These are phyloP conservation scores for Hymenoscyphus salicellus DNA, from an alignment of 2,329 filamentous ascomycete species.

Conservation along the genomic window DNA sequence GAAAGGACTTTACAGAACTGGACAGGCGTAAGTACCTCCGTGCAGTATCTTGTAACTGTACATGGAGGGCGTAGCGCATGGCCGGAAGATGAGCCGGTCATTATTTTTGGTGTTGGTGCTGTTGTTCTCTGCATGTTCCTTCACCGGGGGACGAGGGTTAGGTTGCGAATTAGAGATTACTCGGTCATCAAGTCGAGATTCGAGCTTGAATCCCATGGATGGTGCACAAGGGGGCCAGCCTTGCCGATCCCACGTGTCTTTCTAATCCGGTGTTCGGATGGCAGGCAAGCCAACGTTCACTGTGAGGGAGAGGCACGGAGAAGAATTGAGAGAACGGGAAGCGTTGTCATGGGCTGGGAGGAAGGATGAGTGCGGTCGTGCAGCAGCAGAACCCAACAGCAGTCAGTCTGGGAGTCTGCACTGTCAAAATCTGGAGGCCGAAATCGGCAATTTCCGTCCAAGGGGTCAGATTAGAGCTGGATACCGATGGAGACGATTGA, in stretches of 20 bases:
- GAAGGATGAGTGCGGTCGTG: not conserved
- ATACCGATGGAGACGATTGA: not conserved
- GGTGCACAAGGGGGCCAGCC: conserved; percentile 1
- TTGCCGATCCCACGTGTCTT: conserved; percentile 2
- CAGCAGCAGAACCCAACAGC: not conserved
- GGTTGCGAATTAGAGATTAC: not conserved
- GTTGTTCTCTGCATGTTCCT: conserved; percentile 7
- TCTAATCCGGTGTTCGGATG: not conserved
- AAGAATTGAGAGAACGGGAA: too few species aligned
- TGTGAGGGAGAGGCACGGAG: not conserved
- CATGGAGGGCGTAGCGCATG: conserved; percentile 1
- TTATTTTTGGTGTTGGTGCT: not conserved
- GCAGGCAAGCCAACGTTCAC: not conserved
- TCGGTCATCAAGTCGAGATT: conserved; percentile 3
- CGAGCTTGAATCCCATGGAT: not conserved
- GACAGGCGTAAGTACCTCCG: not conserved
- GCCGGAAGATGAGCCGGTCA: conserved; percentile 14
- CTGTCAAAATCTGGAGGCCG: not conserved
- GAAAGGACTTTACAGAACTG: not conserved
- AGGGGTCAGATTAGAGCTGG: not conserved
- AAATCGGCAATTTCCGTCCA: not conserved
- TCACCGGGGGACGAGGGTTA: not conserved
- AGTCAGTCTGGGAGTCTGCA: not conserved
- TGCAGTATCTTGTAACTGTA: not conserved
- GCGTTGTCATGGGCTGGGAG: too few species aligned